A percentile compares a stretch with the other conserved stretches of the same genome.
phyloP scores from a whole-genome alignment of 148 eudicot genomes.

The Pouteria glomerata region DNA sequence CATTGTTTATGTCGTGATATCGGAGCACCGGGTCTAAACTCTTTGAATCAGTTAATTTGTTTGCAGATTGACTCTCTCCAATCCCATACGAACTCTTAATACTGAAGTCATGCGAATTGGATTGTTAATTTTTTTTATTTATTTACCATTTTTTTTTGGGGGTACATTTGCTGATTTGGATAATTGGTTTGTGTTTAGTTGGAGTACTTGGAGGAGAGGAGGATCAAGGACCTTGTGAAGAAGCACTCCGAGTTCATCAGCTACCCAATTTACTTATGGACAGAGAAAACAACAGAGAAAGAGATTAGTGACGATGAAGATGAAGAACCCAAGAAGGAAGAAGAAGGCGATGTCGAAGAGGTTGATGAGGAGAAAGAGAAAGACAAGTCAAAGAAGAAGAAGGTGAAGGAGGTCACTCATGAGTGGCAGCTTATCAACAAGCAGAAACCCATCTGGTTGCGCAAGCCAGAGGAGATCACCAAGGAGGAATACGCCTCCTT shows the following conservation, averaged over 20 bases:
- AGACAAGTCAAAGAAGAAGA: slow-evolving; percentile 1
- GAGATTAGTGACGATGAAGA: slow-evolving; percentile 8
- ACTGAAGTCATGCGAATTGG: no score
- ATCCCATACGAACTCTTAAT: no score
- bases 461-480: slow-evolving; percentile 8
- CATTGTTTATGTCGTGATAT: no score
- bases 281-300: slow-evolving; percentile 4
- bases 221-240: slow-evolving; percentile 11
- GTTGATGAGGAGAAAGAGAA: slow-evolving; percentile 10
- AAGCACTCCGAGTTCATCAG: slow-evolving; percentile 10
- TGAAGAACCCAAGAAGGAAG: slow-evolving; percentile 2
- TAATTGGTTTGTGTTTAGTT: not conserved
- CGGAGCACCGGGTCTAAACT: no score
- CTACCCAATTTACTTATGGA: slow-evolving; percentile 3
- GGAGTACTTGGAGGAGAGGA: slow-evolving; percentile 8
- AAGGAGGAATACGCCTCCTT: not conserved
- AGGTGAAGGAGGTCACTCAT: slow-evolving; percentile 1
- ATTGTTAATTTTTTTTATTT: no score
- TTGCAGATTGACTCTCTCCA: no score
- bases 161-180: no score
- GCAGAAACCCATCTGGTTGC: slow-evolving; percentile 6
- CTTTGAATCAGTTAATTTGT: no score
- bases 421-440: slow-evolving; percentile 13
- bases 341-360: slow-evolving; percentile 2
- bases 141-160: no score